A percentile compares a stretch with the other conserved stretches of the same genome.
phyloP scores from a whole-genome alignment of 257 asterid genomes.

The Rhazya stricta region DNA sequence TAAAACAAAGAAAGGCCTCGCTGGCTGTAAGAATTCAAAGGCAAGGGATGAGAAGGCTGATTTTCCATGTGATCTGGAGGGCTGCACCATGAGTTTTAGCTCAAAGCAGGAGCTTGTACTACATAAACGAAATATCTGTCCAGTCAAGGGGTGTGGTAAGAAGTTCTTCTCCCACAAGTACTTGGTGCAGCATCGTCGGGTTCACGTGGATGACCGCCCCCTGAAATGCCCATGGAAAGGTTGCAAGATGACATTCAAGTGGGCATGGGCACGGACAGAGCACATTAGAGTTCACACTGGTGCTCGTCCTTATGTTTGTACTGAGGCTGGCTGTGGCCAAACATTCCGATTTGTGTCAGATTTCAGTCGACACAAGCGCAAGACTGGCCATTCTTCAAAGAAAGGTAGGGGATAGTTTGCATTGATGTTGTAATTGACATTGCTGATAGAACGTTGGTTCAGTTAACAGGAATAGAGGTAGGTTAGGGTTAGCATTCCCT shows the following conservation, averaged over 20 bases:
- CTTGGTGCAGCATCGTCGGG: constrained; percentile 93
- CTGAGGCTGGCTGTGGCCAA: constrained; percentile 83
- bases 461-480: constrained; percentile 21
- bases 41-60: constrained; percentile 50
- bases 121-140: constrained; percentile 77
- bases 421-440: constrained; percentile 6
- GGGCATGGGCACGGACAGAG: constrained; percentile 99
- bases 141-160: constrained; percentile 89
- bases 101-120: constrained; percentile 68
- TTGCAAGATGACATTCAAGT: constrained; percentile 95
- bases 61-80: constrained; percentile 73
- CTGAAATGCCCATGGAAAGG: constrained; percentile 99
- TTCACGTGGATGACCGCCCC: constrained; percentile 95
- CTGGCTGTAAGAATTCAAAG: constrained; percentile 30
- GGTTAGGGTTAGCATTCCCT: constrained; percentile 17
- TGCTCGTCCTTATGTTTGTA: constrained; percentile 86
- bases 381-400: constrained; percentile 84
- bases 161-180: constrained; percentile 96
- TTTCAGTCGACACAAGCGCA: constrained; percentile 98
- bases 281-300: constrained; percentile 97
- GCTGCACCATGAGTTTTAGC: constrained; percentile 79
- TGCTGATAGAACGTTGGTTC: constrained; percentile 16
- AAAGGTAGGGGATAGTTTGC: constrained; percentile 40
- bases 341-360: constrained; percentile 95
- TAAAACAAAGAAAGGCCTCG: constrained; percentile 36